Base-by-base conservation (phyloP, 352 stramenopile genomes). In the Elongisporangium undulatum region DNA sequence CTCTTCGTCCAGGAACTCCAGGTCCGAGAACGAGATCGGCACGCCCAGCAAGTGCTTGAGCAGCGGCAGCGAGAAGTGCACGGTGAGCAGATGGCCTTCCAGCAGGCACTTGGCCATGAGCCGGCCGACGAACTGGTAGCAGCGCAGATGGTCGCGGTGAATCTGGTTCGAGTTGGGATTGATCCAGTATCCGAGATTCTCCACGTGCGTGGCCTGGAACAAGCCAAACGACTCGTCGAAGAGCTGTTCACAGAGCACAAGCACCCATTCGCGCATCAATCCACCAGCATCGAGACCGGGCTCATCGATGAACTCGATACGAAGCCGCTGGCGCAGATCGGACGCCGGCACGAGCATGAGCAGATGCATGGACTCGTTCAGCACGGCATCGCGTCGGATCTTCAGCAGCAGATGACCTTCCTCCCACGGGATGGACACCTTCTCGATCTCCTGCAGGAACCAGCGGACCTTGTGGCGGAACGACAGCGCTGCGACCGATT, bases 241-340 rank as follows among this genome's bases (percentile, higher is more conserved):
- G 13, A 94, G 70, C 53, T 85, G 71, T 49, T 92, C 79, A 20
- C 83, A 92, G 0, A 94, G 62, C 61, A 93, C 63, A 10, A 90
- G 58, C 29, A 92, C 77, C 86, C 86, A 95, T 45, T 95, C 84
- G 7, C 85, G 78, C 65, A 92, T 72, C 19, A 94, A 55, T 10
- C 85, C 85, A 3, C 86, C 86, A 0, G 80, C 84, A 59, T 95
- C 84, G 20, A 95, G 61, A 0, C 82, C 85, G 1, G 83, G 82
- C 49, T 94, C 85, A 41, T 92, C 77, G 19, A 92, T 90, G 49
- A 94, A 94, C 62, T 94, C 83, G 26, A 94, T 93, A 24, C 82
- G 83, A 22, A 94, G 68, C 5, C 83, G 74, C 56, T 92, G 81
- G 13, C 82, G 74, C 1, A 94, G 65, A 63, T 92, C 79, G 3